These are phyloP conservation scores for Mrakia hoshinonis DNA, from an alignment of 768 basidiomycete genomes.

Conservation along the genomic window DNA sequence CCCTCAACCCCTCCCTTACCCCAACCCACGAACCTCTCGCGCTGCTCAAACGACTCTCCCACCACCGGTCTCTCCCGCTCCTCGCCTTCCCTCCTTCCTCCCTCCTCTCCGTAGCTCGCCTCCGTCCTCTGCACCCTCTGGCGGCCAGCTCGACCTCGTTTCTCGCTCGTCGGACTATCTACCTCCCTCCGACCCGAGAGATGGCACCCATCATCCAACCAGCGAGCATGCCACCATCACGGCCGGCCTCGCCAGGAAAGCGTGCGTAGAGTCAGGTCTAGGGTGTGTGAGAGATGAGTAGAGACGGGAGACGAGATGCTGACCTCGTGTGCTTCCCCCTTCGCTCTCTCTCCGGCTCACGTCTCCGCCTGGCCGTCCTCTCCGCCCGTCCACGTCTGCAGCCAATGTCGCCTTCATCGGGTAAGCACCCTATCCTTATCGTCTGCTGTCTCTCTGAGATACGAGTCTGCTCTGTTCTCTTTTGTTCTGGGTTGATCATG, in stretches of 20 bases:
- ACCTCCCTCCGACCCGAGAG: neutral
- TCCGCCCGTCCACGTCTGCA: neutral
- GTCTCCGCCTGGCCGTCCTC: neutral
- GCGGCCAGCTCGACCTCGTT: neutral
- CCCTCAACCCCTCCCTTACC: neutral
- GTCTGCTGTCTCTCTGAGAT: too few relatives aligned
- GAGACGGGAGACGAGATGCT: neutral
- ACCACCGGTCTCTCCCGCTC: neutral
- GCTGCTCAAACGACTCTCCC: neutral
- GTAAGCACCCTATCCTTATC: neutral
- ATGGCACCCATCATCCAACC: neutral
- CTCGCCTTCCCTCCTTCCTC: neutral
- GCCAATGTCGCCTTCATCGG: constrained; percentile 14
- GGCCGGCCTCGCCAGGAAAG: neutral
- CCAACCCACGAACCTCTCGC: neutral
- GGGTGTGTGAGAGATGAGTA: neutral
- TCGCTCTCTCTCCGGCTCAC: too few relatives aligned
- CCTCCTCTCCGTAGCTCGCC: neutral
- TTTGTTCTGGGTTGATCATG: neutral
- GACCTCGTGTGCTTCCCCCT: neutral
- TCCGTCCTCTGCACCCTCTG: neutral
- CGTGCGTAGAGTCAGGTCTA: neutral
- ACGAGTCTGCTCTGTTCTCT: too few relatives aligned
- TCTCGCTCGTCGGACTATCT: neutral
- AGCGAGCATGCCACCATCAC: constrained; percentile 1